Evolutionary conservation across 805 yeast species (phyloP), one percentile per base, ranked within the genome.

Genomic region (Candida awuae): DNA sequence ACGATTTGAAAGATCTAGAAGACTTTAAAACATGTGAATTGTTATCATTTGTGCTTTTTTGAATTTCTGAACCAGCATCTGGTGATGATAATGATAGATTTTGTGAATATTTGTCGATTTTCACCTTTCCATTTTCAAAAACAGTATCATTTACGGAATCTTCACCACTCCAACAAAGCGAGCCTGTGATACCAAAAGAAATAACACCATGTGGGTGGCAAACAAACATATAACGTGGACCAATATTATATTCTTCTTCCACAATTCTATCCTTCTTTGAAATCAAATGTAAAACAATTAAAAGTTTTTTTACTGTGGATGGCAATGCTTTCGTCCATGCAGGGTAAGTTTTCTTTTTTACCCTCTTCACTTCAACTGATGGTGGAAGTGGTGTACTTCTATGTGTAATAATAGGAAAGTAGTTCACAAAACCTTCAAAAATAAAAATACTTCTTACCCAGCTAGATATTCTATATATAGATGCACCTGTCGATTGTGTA

Each of bases 161-260:
- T 6, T 20, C n/a, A 9, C 43, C 43, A 35, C 33, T 19, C 43
- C 43, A 40, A 20, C 43, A 40, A 12, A 45, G 26, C 4, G 80
- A 78, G 1, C 95, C 95, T 56, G 88, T 78, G 1, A 81, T 88
- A 3, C 97, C 96, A 72, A 88, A 70, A 1, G 95, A 84, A 10
- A 88, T 87, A 13, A 90, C 88, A 0, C 98, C 98, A 58, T 92
- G 98, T 0, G 98, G 98, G 59, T 88, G 97, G 53, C 85, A 80
- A 0, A 96, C 94, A 61, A 90, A 90, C 2, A 90, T 75, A 58
- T 92, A 90, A 27, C 81, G 65, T 2, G 85, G 88, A 0, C 86
- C 90, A 3, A 75, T 61, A 35, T 69, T 52, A 1, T 66, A 60
- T 31, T 53, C 50, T 35, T 57, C 58, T 8, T 19, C 19, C 8